Conservation (phyloP, 2,329 filamentous ascomycete genomes). For the Xylaria sp. region DNA sequence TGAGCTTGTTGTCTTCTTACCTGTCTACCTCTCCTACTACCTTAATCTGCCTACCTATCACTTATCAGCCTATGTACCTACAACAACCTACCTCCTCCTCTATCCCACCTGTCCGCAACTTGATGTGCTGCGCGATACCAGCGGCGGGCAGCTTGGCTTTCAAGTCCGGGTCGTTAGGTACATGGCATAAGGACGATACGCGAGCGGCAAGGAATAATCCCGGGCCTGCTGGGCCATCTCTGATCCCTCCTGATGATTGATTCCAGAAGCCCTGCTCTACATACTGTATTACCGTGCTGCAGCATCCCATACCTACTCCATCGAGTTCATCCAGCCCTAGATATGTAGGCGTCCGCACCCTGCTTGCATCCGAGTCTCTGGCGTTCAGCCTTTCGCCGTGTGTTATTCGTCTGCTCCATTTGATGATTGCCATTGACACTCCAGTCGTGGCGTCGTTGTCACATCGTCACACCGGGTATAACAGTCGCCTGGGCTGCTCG, state of each 20-base stretch:
- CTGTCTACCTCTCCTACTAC: neutral
- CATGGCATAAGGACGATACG: slow-evolving; percentile 25
- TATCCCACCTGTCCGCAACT: neutral
- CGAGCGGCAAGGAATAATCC: slow-evolving; percentile 30
- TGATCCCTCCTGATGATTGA: slow-evolving; percentile 18
- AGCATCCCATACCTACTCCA: slow-evolving; percentile 20
- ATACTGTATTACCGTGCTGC: slow-evolving; percentile 11
- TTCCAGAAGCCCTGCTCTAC: slow-evolving; percentile 12
- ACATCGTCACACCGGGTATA: slow-evolving; percentile 27
- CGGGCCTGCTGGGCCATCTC: slow-evolving; percentile 3
- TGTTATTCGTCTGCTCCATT: slow-evolving; percentile 28
- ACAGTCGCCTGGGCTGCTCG: slow-evolving; percentile 13
- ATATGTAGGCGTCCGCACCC: slow-evolving; percentile 37
- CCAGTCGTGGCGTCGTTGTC: slow-evolving; percentile 21
- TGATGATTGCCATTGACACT: slow-evolving; percentile 25
- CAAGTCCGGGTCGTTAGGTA: slow-evolving; percentile 3
- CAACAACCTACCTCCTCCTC: neutral
- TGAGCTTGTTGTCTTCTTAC: slow-evolving; percentile 19
- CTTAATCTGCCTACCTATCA: no score
- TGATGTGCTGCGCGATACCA: slow-evolving; percentile 28
- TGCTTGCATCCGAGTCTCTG: slow-evolving; percentile 29
- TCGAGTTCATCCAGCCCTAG: slow-evolving; percentile 29
- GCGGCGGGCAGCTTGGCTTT: slow-evolving; percentile 27
- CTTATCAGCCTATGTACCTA: neutral
- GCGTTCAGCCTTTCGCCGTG: slow-evolving; percentile 29